Conservation (phyloP, 129 eudicot genomes). For the Erigeron canadensis region DNA sequence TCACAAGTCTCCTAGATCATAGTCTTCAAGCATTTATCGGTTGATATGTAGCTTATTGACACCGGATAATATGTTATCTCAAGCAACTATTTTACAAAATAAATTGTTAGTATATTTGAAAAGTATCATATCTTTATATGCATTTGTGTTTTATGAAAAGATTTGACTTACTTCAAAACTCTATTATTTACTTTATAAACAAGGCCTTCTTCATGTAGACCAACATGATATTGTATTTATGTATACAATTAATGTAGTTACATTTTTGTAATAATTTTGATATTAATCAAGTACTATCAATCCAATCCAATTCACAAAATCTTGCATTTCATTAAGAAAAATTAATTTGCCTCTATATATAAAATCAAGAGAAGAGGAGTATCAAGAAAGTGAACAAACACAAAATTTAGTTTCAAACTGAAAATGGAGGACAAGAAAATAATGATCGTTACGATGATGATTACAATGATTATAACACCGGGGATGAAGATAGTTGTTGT, state of each 20-base stretch:
- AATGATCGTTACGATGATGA: slow-evolving; percentile 16
- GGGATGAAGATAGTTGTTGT: slow-evolving; percentile 24
- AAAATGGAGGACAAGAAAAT: slow-evolving; percentile 37
- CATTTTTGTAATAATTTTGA: no score
- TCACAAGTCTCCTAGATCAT: no score
- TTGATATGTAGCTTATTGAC: no score
- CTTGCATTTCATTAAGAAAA: slow-evolving; percentile 5
- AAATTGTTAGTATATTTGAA: no score
- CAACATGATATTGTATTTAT: slow-evolving; percentile 6
- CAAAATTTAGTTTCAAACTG: background rate
- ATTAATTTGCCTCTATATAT: slow-evolving; percentile 21
- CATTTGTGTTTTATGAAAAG: background rate
- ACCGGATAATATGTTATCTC: no score
- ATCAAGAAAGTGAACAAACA: slow-evolving; percentile 10
- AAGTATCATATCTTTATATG: background rate
- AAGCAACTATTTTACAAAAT: no score
- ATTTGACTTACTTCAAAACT: background rate
- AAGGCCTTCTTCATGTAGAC: background rate
- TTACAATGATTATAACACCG: slow-evolving; percentile 9
- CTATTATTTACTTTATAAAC: background rate
- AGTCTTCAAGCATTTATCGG: no score
- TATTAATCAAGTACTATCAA: slow-evolving; percentile 9
- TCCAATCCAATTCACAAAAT: slow-evolving; percentile 21
- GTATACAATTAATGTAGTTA: background rate
- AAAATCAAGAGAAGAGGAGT: background rate